phyloP scores from a whole-genome alignment of 768 basidiomycete species.

The Mycena capillaripes region DNA sequence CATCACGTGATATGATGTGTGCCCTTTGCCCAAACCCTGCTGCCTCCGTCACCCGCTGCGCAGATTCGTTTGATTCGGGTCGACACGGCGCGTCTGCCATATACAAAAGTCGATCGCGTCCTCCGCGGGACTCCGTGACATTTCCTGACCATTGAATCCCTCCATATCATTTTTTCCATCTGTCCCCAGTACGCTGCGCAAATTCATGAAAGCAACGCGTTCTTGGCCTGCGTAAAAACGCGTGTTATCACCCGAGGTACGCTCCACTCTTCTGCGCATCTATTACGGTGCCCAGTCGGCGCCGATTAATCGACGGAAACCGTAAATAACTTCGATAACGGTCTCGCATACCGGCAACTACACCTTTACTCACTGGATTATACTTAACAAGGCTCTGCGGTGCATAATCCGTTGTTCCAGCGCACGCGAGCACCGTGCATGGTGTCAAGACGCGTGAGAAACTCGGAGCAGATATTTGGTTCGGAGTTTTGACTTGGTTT shows the following conservation, averaged over 20 bases:
- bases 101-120: constrained; percentile 23
- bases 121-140: background rate
- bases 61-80: background rate
- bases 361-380: background rate
- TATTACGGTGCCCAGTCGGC: background rate
- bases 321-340: background rate
- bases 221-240: background rate
- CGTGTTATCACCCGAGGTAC: background rate
- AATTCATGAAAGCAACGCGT: background rate
- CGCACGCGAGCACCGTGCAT: background rate
- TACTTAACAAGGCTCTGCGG: background rate
- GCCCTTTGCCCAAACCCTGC: constrained; percentile 49
- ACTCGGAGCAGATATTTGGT: constrained; percentile 13
- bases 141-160: background rate
- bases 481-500: constrained; percentile 27
- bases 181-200: background rate
- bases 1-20: constrained; percentile 30
- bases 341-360: background rate
- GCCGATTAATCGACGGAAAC: background rate
- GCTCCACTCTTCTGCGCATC: background rate
- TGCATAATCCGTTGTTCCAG: background rate
- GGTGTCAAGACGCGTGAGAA: constrained; percentile 24
- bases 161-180: background rate
- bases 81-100: constrained; percentile 16
- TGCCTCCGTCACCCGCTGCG: background rate